Evolutionary conservation across 164 flowering plant species (phyloP).

Genomic region (Umbellularia californica): DNA sequence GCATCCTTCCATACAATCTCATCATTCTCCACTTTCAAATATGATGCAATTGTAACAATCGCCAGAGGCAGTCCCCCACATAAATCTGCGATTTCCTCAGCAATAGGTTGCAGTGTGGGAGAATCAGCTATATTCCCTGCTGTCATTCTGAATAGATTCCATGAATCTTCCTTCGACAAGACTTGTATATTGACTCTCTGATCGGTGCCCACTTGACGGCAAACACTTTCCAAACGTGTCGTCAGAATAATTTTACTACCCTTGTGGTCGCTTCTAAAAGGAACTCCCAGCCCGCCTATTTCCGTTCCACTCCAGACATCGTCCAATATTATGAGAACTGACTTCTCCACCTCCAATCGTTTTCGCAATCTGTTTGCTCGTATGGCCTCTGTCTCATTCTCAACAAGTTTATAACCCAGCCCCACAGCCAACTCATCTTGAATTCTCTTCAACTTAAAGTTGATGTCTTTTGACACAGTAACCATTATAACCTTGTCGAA

Average conservation of each 20-base stretch:
- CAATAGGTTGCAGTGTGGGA: background rate
- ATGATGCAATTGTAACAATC: slow-evolving; percentile 15
- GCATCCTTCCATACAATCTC: slow-evolving; percentile 12
- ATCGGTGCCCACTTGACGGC: slow-evolving; percentile 8
- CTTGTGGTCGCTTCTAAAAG: background rate
- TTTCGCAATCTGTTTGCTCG: slow-evolving; percentile 7
- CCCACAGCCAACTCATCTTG: background rate
- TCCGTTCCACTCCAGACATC: slow-evolving; percentile 27
- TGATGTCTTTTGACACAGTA: background rate
- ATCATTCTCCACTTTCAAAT: slow-evolving; percentile 1
- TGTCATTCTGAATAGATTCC: slow-evolving; percentile 14
- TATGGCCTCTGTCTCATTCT: too few relatives aligned
- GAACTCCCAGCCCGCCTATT: slow-evolving; percentile 22
- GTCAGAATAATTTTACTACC: slow-evolving; percentile 21
- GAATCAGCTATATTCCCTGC: slow-evolving; percentile 8
- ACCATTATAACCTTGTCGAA: background rate
- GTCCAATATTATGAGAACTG: slow-evolving; percentile 28
- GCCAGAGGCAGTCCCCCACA: slow-evolving; percentile 27
- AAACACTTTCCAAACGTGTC: slow-evolving; percentile 12
- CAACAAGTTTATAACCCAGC: background rate
- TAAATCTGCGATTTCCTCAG: slow-evolving; percentile 7
- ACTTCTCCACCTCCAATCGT: slow-evolving; percentile 8
- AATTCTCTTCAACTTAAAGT: background rate
- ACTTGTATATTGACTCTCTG: background rate
- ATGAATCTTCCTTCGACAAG: slow-evolving; percentile 14